Evolutionary conservation across 2,329 filamentous ascomycete genomes (phyloP).

Genomic region (Arthrobotrys entomopaga): DNA sequence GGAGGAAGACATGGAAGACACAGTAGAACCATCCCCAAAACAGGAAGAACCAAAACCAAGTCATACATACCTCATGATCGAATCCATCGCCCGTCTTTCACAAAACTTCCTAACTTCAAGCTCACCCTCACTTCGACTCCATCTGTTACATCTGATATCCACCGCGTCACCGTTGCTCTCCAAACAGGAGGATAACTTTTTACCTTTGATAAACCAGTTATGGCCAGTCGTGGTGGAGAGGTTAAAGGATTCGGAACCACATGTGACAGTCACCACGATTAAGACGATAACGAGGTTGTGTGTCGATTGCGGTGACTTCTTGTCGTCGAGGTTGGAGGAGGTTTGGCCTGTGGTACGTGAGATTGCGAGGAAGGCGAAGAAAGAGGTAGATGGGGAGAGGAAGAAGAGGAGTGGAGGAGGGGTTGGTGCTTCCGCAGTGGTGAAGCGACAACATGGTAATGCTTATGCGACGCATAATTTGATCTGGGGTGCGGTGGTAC

Average conservation of each 20-base stretch:
- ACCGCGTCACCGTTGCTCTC: constrained; percentile 78
- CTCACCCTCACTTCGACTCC: constrained; percentile 79
- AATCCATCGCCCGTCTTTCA: constrained; percentile 82
- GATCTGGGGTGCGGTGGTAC: constrained; percentile 72
- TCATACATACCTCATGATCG: constrained; percentile 81
- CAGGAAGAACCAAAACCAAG: constrained; percentile 73
- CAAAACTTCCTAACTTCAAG: constrained; percentile 91
- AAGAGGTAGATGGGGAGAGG: constrained; percentile 42
- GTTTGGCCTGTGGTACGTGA: constrained; percentile 71
- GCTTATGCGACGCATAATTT: constrained; percentile 61
- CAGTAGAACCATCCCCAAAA: constrained; percentile 60
- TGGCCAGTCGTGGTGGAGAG: constrained; percentile 84
- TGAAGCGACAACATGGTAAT: constrained; percentile 18
- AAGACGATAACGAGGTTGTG: constrained; percentile 76
- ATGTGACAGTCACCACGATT: constrained; percentile 76
- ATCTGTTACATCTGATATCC: constrained; percentile 78
- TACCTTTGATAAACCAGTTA: constrained; percentile 87
- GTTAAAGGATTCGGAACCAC: constrained; percentile 73
- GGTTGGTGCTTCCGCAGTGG: constrained; percentile 25
- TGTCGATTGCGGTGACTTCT: constrained; percentile 79
- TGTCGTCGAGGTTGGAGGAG: constrained; percentile 77
- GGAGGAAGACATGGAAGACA: constrained; percentile 43
- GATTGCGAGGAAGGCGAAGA: constrained; percentile 58
- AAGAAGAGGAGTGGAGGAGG: constrained; percentile 30
- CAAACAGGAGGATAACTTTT: constrained; percentile 80